Conservation (phyloP, 1,139 yeast species). For the Saccharomyces uvarum region DNA sequence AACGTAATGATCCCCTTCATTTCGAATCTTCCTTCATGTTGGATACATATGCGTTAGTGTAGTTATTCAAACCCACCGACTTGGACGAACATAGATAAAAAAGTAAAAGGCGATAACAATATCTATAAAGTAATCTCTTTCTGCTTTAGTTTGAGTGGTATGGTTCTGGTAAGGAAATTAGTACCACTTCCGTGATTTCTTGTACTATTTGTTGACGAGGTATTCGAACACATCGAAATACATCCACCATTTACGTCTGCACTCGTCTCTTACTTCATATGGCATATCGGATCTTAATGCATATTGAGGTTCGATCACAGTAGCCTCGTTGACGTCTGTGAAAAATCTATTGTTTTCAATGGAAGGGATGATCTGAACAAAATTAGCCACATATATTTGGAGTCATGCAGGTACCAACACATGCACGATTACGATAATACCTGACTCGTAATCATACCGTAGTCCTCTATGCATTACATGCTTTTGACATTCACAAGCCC, state of each 20-base stretch:
- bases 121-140: slow-evolving; percentile 51
- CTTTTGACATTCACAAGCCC: neutral
- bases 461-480: neutral
- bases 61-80: slow-evolving; percentile 50
- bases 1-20: slow-evolving; percentile 59
- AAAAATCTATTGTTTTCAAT: too few relatives aligned
- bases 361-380: too few relatives aligned
- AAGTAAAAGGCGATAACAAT: slow-evolving; percentile 51
- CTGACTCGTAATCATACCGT: neutral
- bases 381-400: too few relatives aligned
- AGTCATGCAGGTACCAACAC: too few relatives aligned
- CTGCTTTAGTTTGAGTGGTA: slow-evolving; percentile 47
- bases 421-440: too few relatives aligned
- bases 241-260: slow-evolving; percentile 55
- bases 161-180: slow-evolving; percentile 40
- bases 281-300: slow-evolving; percentile 13
- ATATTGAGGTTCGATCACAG: neutral
- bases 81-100: slow-evolving; percentile 64
- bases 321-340: neutral
- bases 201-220: slow-evolving; percentile 39
- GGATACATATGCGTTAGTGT: slow-evolving; percentile 62
- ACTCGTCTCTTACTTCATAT: slow-evolving; percentile 39
- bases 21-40: slow-evolving; percentile 50
- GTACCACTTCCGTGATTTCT: slow-evolving; percentile 47
- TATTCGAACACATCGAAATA: slow-evolving; percentile 58